Evolutionary conservation across 108 stramenopile species (phyloP), one percentile per base, ranked within the genome.

Genomic region (Schizochytrium sp.): DNA sequence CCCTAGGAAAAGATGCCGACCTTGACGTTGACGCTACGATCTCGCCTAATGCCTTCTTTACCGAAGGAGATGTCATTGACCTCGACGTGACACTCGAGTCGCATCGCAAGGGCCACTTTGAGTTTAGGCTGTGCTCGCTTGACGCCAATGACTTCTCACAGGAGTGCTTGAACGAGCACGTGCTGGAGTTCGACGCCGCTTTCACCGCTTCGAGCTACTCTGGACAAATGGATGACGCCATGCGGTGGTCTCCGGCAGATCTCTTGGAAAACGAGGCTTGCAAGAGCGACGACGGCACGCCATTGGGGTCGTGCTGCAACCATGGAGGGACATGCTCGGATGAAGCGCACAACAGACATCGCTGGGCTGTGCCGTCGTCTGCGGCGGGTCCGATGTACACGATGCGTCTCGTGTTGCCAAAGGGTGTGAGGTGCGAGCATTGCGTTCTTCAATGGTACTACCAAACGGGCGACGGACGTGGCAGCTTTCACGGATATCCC

Each of bases 391-490:
- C 55, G 55, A 16, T 57, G 55, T 92, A 87, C 51, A 72, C 72
- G 16, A 93, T 91, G 53, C 89, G 72, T 60, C 90, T 92, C 89
- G 90, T 91, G 18, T 45, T 96, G 48, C 96, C 95, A 16, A 34
- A 63, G 1, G 69, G 91, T 88, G 28, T 95, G 19, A 63, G 57
- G 28, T 94, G 96, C 1, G 93, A 94, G 53, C 59, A 91, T 51
- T 90, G 94, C n/a, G 69, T 95, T 19, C 60, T 94, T n/a, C 94
- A 95, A 60, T 96, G 95, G 95, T 90, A 89, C 45, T 96, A 96
- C 87, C 59, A 93, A 5, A 96, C 95, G 0, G 55, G 16, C 0
- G 55, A 57, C 16, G 55, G 55, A 2, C 95, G 92, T 19, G 95
- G 95, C 58, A 90, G 91, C 44, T n/a, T 76, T 28, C 25, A 76